Evolutionary conservation across 2,329 filamentous ascomycete species (phyloP).

Genomic region (Diaporthe australafricana): DNA sequence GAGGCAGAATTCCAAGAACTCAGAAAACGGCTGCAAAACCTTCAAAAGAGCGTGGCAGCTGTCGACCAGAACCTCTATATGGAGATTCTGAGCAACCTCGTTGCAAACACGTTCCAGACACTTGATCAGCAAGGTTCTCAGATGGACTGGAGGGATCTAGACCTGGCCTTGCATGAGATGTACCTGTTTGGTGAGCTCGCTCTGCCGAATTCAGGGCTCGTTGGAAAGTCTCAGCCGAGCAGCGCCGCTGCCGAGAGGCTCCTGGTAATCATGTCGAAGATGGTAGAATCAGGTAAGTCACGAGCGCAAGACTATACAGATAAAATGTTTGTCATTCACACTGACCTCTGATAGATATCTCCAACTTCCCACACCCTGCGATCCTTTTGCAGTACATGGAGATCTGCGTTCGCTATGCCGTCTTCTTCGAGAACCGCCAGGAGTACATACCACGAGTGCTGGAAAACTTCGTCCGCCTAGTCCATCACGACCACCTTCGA

Average conservation of each 20-base stretch:
- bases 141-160: slow-evolving; percentile 94
- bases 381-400: slow-evolving; percentile 98
- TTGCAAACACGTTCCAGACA: slow-evolving; percentile 88
- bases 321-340: slow-evolving; percentile 7
- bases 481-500: slow-evolving; percentile 88
- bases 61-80: slow-evolving; percentile 92
- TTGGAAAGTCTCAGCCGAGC: slow-evolving; percentile 84
- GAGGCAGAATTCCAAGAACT: slow-evolving; percentile 98
- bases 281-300: slow-evolving; percentile 87
- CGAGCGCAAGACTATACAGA: background rate
- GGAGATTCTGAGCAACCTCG: slow-evolving; percentile 86
- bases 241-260: slow-evolving; percentile 83
- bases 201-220: slow-evolving; percentile 88
- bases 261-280: slow-evolving; percentile 92
- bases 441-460: slow-evolving; percentile 86
- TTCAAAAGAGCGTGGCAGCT: slow-evolving; percentile 92
- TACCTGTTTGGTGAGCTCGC: slow-evolving; percentile 94
- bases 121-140: slow-evolving; percentile 78
- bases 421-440: slow-evolving; percentile 89
- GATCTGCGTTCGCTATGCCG: slow-evolving; percentile 92
- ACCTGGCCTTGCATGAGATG: slow-evolving; percentile 95
- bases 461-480: slow-evolving; percentile 90
- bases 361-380: slow-evolving; percentile 87
- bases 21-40: slow-evolving; percentile 85
- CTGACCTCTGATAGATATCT: slow-evolving; percentile 70